Evolutionary conservation across 2,329 filamentous ascomycete genomes (phyloP).

Genomic region (Ascocoryne sarcoides): DNA sequence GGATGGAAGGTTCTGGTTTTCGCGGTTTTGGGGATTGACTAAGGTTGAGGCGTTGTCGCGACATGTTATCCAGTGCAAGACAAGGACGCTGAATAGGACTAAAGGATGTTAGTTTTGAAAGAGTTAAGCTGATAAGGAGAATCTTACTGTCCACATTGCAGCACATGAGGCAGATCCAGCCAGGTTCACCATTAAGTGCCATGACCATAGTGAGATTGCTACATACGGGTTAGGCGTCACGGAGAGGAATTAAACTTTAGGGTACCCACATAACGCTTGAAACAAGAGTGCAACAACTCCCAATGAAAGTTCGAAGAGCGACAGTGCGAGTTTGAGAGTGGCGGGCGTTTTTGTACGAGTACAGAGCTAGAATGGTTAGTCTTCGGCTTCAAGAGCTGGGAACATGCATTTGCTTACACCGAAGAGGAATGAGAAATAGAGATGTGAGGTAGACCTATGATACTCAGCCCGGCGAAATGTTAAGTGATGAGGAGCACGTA

Average conservation of each 20-base stretch:
- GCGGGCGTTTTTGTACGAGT: conserved; percentile 42
- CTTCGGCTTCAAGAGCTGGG: neutral
- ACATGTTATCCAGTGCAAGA: conserved; percentile 52
- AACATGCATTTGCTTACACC: conserved; percentile 33
- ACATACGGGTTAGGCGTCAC: neutral
- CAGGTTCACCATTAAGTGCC: conserved; percentile 50
- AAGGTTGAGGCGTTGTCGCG: conserved; percentile 29
- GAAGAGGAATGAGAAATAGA: conserved; percentile 53
- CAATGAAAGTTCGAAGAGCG: conserved; percentile 50
- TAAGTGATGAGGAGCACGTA: conserved; percentile 1
- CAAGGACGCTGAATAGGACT: conserved; percentile 51
- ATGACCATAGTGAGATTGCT: conserved; percentile 53
- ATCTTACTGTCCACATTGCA: conserved; percentile 53
- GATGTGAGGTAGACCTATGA: conserved; percentile 45
- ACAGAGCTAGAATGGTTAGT: conserved; percentile 35
- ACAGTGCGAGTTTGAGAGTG: conserved; percentile 39
- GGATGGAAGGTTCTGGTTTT: neutral
- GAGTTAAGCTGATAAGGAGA: neutral
- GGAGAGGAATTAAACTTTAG: neutral
- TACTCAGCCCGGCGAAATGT: neutral
- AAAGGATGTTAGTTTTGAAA: neutral
- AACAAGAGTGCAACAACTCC: conserved; percentile 45
- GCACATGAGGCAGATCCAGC: conserved; percentile 57
- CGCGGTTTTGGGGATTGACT: conserved; percentile 3
- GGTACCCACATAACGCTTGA: conserved; percentile 48